Evolutionary conservation across 2,329 filamentous ascomycete genomes (phyloP).

Genomic region (Clarireedia paspali): DNA sequence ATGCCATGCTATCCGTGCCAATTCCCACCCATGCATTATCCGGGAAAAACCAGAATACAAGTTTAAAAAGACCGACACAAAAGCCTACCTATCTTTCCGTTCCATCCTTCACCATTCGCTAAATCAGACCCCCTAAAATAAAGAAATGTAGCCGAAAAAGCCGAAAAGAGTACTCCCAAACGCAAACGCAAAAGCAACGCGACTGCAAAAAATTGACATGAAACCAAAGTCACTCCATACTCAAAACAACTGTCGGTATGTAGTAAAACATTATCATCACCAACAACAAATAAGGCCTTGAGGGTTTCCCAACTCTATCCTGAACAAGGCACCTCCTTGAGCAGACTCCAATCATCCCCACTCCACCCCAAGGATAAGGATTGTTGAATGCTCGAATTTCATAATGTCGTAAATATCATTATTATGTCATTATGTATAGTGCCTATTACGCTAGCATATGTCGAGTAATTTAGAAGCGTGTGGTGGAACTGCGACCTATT

Average conservation of each 20-base stretch:
- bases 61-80: neutral
- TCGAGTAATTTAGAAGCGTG: slow-evolving; percentile 23
- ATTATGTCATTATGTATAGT: slow-evolving; percentile 8
- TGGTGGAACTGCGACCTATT: slow-evolving; percentile 27
- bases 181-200: slow-evolving; percentile 6
- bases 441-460: slow-evolving; percentile 11
- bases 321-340: neutral
- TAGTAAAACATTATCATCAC: slow-evolving; percentile 8
- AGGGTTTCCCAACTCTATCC: slow-evolving; percentile 4
- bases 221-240: neutral
- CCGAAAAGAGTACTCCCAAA: neutral
- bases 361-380: neutral
- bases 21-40: too few species aligned
- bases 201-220: neutral
- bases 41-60: too few species aligned
- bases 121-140: neutral
- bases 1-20: too few species aligned
- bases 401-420: slow-evolving; percentile 17
- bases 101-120: neutral
- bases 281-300: slow-evolving; percentile 4
- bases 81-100: neutral
- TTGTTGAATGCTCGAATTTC: slow-evolving; percentile 7
- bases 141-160: neutral
- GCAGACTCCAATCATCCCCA: neutral
- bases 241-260: slow-evolving; percentile 5